Evolutionary conservation across 2,329 filamentous ascomycete genomes (phyloP).

Genomic region (Penicillium sclerotiorum): DNA sequence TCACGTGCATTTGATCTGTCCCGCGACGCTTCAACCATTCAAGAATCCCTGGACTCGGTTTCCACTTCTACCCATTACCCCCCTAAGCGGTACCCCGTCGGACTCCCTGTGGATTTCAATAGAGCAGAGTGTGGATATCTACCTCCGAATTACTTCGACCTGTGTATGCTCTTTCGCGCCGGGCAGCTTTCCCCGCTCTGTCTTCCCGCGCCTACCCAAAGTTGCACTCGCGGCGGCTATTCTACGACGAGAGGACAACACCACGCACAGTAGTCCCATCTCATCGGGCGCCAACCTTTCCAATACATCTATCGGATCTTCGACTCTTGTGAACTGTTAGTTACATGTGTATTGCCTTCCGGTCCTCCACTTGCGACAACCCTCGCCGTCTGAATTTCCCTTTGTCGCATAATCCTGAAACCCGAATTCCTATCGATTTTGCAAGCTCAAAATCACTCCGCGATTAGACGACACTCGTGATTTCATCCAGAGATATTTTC

Average conservation of each 20-base stretch:
- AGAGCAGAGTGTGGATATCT: too few relatives aligned
- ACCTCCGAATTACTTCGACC: neutral
- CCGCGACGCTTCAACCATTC: conserved; percentile 13
- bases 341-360: too few relatives aligned
- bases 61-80: neutral
- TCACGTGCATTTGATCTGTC: conserved; percentile 22
- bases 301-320: neutral
- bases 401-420: conserved; percentile 19
- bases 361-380: neutral
- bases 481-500: neutral
- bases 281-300: neutral
- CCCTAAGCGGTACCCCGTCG: neutral
- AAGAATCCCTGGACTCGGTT: conserved; percentile 1
- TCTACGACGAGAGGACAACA: neutral
- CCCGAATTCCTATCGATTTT: too few relatives aligned
- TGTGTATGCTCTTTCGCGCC: conserved; percentile 1
- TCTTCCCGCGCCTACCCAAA: conserved; percentile 9
- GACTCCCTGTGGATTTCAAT: neutral
- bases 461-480: too few relatives aligned
- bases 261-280: neutral
- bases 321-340: too few relatives aligned
- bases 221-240: conserved; percentile 1
- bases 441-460: too few relatives aligned
- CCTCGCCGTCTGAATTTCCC: conserved; percentile 8
- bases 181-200: conserved; percentile 21